Conservation (phyloP, 306 rosid genomes). For the Sophora flavescens region DNA sequence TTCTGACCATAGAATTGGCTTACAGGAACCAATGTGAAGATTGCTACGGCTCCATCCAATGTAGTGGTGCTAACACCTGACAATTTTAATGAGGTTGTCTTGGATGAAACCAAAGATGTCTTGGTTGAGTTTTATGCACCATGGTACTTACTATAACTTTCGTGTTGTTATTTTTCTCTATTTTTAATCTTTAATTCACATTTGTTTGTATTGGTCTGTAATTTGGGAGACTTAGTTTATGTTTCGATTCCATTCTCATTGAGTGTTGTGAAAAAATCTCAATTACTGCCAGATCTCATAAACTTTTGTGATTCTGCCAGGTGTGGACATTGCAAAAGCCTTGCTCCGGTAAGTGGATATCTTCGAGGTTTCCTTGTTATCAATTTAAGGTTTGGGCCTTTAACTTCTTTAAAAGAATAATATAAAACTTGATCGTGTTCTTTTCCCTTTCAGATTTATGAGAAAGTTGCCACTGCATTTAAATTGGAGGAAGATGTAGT, state of each 20-base stretch:
- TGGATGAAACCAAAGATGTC: slow-evolving; percentile 85
- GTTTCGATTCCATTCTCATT: background rate
- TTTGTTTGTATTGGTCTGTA: slow-evolving; percentile 13
- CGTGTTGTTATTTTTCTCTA: slow-evolving; percentile 2
- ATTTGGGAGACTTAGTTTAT: background rate
- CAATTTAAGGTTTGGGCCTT: slow-evolving; percentile 21
- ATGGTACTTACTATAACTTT: slow-evolving; percentile 63
- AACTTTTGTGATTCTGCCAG: slow-evolving; percentile 54
- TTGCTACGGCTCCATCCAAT: slow-evolving; percentile 73
- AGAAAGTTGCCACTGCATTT: slow-evolving; percentile 90
- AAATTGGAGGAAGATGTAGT: slow-evolving; percentile 73
- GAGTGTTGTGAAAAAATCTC: slow-evolving; percentile 22
- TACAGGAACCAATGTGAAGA: slow-evolving; percentile 90
- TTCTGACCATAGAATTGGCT: slow-evolving; percentile 42
- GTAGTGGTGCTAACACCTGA: slow-evolving; percentile 76
- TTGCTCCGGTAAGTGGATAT: slow-evolving; percentile 87
- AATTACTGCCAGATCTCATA: slow-evolving; percentile 31
- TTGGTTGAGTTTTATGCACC: slow-evolving; percentile 99
- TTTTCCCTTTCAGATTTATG: slow-evolving; percentile 65
- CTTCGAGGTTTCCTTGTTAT: slow-evolving; percentile 23
- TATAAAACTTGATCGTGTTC: slow-evolving; percentile 33
- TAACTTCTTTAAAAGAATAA: slow-evolving; percentile 26
- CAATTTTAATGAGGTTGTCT: slow-evolving; percentile 77
- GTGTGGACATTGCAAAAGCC: slow-evolving; percentile 97
- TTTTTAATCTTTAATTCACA: background rate